Conservation (phyloP, 257 asterid genomes). For the Apocynum venetum region DNA sequence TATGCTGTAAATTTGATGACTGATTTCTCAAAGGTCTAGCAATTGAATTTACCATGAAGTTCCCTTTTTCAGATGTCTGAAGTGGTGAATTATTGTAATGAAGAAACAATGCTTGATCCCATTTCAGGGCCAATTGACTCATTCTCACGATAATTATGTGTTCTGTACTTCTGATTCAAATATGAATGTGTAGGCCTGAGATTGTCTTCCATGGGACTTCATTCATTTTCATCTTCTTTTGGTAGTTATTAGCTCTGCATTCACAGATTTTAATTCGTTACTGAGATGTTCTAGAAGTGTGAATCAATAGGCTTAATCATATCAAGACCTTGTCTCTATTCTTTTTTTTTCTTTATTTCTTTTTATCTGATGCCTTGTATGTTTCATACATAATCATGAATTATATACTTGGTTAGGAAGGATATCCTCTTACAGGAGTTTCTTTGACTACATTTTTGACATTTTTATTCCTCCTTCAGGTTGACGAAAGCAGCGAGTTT, state of each 20-base stretch:
- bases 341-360: neutral
- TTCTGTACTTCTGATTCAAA: neutral
- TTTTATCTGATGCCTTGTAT: neutral
- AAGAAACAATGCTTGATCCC: neutral
- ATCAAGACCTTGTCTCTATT: neutral
- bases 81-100: neutral
- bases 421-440: neutral
- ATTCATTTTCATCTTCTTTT: neutral
- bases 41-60: neutral
- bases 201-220: neutral
- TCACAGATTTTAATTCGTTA: neutral
- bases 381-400: neutral
- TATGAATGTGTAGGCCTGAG: neutral
- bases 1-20: neutral
- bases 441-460: neutral
- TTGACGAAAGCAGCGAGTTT: conserved; percentile 94
- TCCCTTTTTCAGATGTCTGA: neutral
- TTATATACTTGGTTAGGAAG: neutral
- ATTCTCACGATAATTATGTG: neutral
- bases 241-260: neutral
- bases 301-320: conserved; percentile 1
- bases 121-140: neutral
- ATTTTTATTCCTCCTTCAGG: conserved; percentile 37
- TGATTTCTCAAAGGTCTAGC: neutral
- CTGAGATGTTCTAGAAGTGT: neutral